Evolutionary conservation across 164 flowering plant genomes (phyloP).

Genomic region (Magnolia changhungtana): DNA sequence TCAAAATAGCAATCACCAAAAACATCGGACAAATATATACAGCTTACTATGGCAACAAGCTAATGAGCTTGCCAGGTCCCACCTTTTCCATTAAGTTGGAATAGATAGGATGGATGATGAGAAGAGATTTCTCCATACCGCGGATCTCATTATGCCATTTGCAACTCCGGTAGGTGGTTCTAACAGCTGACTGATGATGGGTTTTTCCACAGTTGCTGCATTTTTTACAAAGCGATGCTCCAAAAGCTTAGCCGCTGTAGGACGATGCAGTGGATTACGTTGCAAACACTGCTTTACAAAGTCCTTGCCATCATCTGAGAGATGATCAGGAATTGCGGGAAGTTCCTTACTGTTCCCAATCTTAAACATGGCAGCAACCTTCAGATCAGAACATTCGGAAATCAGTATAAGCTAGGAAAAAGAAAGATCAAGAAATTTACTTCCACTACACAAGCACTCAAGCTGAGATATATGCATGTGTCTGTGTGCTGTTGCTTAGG

Average conservation of each 20-base stretch:
- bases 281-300: constrained; percentile 80
- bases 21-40: too few species aligned
- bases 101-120: background rate
- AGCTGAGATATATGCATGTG: background rate
- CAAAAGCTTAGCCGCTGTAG: constrained; percentile 77
- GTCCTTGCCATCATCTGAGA: constrained; percentile 86
- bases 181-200: constrained; percentile 37
- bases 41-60: background rate
- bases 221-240: constrained; percentile 87
- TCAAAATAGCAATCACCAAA: background rate
- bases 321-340: constrained; percentile 80
- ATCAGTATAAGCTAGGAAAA: constrained; percentile 6
- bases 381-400: constrained; percentile 18
- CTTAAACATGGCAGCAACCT: constrained; percentile 95
- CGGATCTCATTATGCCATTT: constrained; percentile 39
- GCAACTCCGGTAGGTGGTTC: constrained; percentile 40
- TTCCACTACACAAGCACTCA: background rate
- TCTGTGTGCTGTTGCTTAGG: background rate
- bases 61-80: background rate
- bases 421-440: background rate
- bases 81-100: background rate
- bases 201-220: constrained; percentile 61
- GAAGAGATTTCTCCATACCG: constrained; percentile 34
- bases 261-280: constrained; percentile 75
- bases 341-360: constrained; percentile 94